A percentile compares a stretch with the other conserved stretches of the same genome.
Evolutionary conservation across 1,284 basidiomycete genomes (phyloP).

Genomic region (Fomitopsis schrenkii): DNA sequence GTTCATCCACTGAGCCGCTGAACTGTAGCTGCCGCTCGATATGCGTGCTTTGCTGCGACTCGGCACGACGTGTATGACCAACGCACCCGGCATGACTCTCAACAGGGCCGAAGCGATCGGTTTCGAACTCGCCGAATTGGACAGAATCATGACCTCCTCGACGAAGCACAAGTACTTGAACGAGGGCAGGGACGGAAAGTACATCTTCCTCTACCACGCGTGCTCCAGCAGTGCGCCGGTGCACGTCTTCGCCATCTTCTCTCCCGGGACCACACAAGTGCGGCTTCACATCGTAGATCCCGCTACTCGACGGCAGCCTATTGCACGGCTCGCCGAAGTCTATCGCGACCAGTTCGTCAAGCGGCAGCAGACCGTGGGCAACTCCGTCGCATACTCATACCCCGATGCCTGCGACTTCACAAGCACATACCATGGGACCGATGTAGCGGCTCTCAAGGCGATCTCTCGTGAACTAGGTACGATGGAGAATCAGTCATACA

Average conservation of each 20-base stretch:
- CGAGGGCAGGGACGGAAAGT: conserved; percentile 70
- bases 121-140: conserved; percentile 84
- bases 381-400: conserved; percentile 60
- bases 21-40: conserved; percentile 72
- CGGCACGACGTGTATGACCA: conserved; percentile 79
- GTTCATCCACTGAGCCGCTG: not conserved
- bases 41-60: conserved; percentile 83
- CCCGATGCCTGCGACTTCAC: conserved; percentile 68
- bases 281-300: conserved; percentile 91
- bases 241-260: conserved; percentile 91
- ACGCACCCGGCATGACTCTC: conserved; percentile 68
- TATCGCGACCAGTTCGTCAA: conserved; percentile 62
- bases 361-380: conserved; percentile 37
- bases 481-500: conserved; percentile 66
- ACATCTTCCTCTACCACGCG: conserved; percentile 92
- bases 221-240: conserved; percentile 70
- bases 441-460: conserved; percentile 79
- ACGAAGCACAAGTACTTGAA: conserved; percentile 75
- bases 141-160: conserved; percentile 54
- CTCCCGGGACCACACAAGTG: conserved; percentile 58
- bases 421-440: conserved; percentile 77
- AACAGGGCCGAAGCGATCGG: conserved; percentile 83
- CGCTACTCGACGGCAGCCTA: conserved; percentile 78
- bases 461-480: conserved; percentile 85
- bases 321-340: conserved; percentile 72